Conservation (phyloP, 495 filamentous ascomycete species). For the Penicillium steckii region DNA sequence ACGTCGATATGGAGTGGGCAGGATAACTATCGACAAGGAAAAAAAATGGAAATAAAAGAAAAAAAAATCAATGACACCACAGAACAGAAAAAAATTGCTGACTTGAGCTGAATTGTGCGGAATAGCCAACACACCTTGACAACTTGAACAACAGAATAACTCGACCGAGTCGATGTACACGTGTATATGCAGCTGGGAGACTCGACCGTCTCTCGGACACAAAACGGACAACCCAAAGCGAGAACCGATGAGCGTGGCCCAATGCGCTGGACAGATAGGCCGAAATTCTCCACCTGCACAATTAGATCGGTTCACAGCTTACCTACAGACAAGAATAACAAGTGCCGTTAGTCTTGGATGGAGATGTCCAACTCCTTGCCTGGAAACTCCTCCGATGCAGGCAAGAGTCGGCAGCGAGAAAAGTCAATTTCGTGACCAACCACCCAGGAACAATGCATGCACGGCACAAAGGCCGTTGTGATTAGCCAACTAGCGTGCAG, state of each 20-base stretch:
- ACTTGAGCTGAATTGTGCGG: no score
- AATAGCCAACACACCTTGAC: no score
- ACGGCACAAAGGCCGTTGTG: conserved; percentile 9
- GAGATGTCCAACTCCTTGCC: conserved; percentile 1
- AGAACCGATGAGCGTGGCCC: background rate
- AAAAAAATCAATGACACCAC: background rate
- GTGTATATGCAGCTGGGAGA: background rate
- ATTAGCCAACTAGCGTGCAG: conserved; percentile 11
- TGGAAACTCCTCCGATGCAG: background rate
- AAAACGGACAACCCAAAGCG: conserved; percentile 1
- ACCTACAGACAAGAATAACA: background rate
- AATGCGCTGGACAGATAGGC: background rate
- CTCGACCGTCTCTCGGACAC: background rate
- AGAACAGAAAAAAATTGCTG: background rate
- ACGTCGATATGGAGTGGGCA: background rate
- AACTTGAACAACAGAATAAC: no score
- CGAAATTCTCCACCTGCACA: background rate
- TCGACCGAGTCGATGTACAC: background rate
- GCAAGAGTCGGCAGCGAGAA: conserved; percentile 2
- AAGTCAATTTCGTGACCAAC: conserved; percentile 11
- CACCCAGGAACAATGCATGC: conserved; percentile 15
- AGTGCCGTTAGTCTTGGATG: background rate
- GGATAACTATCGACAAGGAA: no score
- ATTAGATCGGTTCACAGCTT: background rate
- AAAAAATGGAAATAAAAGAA: background rate